Conservation (phyloP, 345 rosid genomes). For the Euphorbia pulcherrima region DNA sequence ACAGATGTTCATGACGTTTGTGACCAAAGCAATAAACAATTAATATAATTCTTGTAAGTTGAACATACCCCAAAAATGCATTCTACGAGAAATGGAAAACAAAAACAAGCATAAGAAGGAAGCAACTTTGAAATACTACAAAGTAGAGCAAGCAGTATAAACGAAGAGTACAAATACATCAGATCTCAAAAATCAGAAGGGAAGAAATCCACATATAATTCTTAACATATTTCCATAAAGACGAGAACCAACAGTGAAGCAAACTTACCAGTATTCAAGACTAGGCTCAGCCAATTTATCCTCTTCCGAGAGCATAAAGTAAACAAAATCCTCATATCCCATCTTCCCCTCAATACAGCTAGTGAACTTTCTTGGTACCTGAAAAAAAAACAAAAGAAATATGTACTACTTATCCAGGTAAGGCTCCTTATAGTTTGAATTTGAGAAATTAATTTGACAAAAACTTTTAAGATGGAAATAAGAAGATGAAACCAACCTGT, state of each 20-base stretch:
- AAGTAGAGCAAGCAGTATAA: background rate
- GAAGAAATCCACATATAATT: background rate
- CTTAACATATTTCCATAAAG: too few relatives aligned
- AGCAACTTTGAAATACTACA: background rate
- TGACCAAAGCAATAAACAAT: background rate
- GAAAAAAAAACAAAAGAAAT: background rate
- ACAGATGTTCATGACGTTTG: background rate
- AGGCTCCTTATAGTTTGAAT: background rate
- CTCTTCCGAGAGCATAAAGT: slow-evolving; percentile 32
- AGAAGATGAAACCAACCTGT: slow-evolving; percentile 46
- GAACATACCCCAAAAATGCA: background rate
- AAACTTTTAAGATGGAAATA: slow-evolving; percentile 1
- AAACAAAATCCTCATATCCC: slow-evolving; percentile 36
- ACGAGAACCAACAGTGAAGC: background rate
- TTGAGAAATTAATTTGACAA: background rate
- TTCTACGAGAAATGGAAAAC: too few relatives aligned
- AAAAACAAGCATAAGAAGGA: too few relatives aligned
- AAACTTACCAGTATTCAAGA: slow-evolving; percentile 28
- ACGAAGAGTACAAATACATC: background rate
- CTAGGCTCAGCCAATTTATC: slow-evolving; percentile 33
- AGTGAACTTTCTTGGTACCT: slow-evolving; percentile 31
- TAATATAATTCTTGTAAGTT: background rate
- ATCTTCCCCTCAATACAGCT: slow-evolving; percentile 34
- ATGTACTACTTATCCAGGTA: background rate
- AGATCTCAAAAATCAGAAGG: too few relatives aligned